Base-by-base conservation (phyloP, 495 filamentous ascomycete species). In the Collariella sp. region DNA sequence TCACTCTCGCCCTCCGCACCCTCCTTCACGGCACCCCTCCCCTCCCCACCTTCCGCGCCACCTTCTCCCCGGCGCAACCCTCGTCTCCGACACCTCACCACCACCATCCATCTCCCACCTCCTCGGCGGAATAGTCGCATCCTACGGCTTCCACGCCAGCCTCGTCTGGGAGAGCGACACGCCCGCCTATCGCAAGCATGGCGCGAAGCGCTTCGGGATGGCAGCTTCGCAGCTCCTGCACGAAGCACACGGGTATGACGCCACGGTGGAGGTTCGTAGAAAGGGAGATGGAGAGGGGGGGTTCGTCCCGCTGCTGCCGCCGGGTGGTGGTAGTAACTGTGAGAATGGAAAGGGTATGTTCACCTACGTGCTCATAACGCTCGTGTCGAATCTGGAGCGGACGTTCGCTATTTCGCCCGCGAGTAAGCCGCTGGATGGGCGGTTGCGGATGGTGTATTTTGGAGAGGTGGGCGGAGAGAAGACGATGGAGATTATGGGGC, bases 81-180 rank as follows among this genome's bases (percentile, higher is more conserved):
- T 86, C 2, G 67, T 78, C 39, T 69, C 79, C 19, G 71, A 31
- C 0, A 23, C 43, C 3, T 7, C 41, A 26, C 20, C 12, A 2
- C 41, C 22, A 5, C 22, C 22, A 2, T 26, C 38, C 13, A 52
- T 67, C 1, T 46, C 58, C 5, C 67, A 69, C 40, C 67, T 91
- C 19, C 77, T 81, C 59, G 89, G 88, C n/a, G 84, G 84, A 12
- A 86, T 96, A 29, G 90, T 96, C 12, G 82, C 83, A 26, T 88
- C 83, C 57, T 95, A 90, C 81, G 91, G 85, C 34, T 79, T 96
- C 53, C 91, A 97, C 65, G 87, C 91, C 33, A 77, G 81, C 13
- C 71, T 97, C 0, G 90, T 97, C 22, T 90, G 87, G 38, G 88
- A 95, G 68, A 88, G 85, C 64, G 90, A 96, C 62, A 88, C 90